These are phyloP conservation scores for Suillus occidentalis DNA, from an alignment of 768 basidiomycete species.

Conservation along the genomic window DNA sequence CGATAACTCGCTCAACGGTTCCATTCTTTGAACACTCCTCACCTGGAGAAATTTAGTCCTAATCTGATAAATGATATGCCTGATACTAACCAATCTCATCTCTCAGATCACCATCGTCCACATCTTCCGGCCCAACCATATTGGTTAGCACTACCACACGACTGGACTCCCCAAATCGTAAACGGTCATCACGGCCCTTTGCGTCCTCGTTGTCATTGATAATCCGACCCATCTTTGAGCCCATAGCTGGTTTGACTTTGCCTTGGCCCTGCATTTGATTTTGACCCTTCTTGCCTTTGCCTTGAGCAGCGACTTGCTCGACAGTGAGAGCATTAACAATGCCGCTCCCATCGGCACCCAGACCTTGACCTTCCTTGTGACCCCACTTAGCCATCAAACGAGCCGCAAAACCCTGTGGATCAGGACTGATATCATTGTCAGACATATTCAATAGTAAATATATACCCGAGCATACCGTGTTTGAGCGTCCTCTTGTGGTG, in stretches of 20 bases:
- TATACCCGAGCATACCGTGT: not conserved
- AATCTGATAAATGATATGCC: not conserved
- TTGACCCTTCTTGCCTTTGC: conserved; percentile 37
- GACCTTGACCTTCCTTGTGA: conserved; percentile 90
- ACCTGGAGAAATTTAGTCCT: conserved; percentile 42
- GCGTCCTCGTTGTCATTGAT: conserved; percentile 88
- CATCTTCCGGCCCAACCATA: conserved; percentile 83
- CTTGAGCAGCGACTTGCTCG: conserved; percentile 53
- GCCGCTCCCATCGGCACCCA: conserved; percentile 81
- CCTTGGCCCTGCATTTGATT: conserved; percentile 37
- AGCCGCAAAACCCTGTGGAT: conserved; percentile 76
- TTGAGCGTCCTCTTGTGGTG: conserved; percentile 32
- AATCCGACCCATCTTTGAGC: conserved; percentile 82
- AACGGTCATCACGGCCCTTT: conserved; percentile 71
- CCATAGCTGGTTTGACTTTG: conserved; percentile 40
- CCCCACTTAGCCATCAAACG: conserved; percentile 97
- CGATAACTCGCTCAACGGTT: conserved; percentile 85
- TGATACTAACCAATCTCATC: conserved; percentile 78
- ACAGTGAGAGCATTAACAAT: conserved; percentile 89
- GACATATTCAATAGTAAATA: not conserved
- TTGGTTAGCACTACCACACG: conserved; percentile 89
- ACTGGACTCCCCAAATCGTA: conserved; percentile 86
- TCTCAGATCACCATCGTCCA: conserved; percentile 79
- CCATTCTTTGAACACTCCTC: conserved; percentile 91
- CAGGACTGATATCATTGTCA: conserved; percentile 37